Evolutionary conservation across 1,284 basidiomycete genomes (phyloP).

Genomic region (Xerocomus cyaneibrunnescens): DNA sequence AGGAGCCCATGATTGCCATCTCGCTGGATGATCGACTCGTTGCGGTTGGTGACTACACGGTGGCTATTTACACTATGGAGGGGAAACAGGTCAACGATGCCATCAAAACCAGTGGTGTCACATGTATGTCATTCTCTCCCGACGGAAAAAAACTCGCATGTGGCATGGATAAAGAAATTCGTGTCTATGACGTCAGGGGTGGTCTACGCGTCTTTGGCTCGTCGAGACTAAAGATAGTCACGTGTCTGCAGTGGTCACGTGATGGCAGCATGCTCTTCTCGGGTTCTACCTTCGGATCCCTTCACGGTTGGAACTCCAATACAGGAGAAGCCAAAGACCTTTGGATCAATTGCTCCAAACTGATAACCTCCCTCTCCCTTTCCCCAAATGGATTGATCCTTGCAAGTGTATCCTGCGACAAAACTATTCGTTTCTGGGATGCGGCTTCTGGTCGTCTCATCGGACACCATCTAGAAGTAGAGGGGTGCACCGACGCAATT

Average conservation of each 20-base stretch:
- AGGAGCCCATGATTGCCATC: neutral
- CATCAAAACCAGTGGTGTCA: no score
- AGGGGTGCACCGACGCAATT: no score
- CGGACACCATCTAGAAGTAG: neutral
- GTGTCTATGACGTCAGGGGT: neutral
- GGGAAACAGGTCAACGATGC: neutral
- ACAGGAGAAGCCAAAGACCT: conserved; percentile 1
- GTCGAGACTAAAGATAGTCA: no score
- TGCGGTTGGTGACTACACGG: neutral
- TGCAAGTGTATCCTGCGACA: neutral
- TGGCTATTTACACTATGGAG: neutral
- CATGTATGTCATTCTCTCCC: neutral
- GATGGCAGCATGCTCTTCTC: conserved; percentile 10
- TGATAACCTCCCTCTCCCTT: neutral
- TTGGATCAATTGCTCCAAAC: neutral
- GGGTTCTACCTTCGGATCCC: neutral
- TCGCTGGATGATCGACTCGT: neutral
- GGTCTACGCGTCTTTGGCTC: no score
- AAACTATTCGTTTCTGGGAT: conserved; percentile 17
- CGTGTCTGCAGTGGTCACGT: conserved; percentile 16
- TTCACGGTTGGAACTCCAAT: conserved; percentile 15
- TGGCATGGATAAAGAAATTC: neutral
- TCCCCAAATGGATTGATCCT: conserved; percentile 1
- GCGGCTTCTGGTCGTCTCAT: neutral
- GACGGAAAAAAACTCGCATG: conserved; percentile 9